Base-by-base conservation (phyloP, 805 yeast species). In the Saccharomycodes ludwigii region DNA sequence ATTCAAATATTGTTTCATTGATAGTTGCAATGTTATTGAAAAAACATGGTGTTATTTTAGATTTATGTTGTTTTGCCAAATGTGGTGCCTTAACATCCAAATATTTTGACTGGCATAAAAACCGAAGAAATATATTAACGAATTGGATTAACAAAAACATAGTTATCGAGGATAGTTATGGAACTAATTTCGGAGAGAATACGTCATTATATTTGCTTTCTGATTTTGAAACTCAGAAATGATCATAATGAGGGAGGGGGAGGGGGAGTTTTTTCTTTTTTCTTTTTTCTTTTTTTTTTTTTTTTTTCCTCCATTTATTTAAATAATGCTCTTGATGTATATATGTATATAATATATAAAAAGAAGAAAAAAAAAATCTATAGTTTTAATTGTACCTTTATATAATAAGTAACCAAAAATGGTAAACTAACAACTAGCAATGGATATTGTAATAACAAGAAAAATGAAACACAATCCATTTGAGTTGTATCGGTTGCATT, bases 381-480 rank as follows among this genome's bases (percentile, higher is more conserved):
- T n/a, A 46, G 32, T 27, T 52, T 47, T 40, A 54, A 36, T 39
- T 52, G 57, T 10, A 52, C 58, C 33, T 53, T 52, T 24, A 55
- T 29, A 37, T 50, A 55, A 24, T 52, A 55, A 6, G 56, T 48
- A 2, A 52, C 58, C 31, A 81, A 61, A 35, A 83, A 68, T 9
- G 95, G 91, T 41, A 86, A 50, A 14, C 86, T 69, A 7, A 86
- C 51, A 9, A 73, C 71, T 46, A 86, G 56, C 4, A 73, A 42
- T 1, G 76, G 61, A 48, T 88, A 88, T 50, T 84, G 95, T 13
- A 68, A 64, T 47, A 88, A 70, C 40, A 86, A 63, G 19, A 71
- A 65, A 19, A 84, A 62, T 0, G 95, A 91, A 31, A 84, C 63
- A 50, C 93, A 80, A 50, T 88, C 94, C 76, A 88, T 75, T 52